Conservation (phyloP, 2,329 filamentous ascomycete species). For the Penicillium paneum region DNA sequence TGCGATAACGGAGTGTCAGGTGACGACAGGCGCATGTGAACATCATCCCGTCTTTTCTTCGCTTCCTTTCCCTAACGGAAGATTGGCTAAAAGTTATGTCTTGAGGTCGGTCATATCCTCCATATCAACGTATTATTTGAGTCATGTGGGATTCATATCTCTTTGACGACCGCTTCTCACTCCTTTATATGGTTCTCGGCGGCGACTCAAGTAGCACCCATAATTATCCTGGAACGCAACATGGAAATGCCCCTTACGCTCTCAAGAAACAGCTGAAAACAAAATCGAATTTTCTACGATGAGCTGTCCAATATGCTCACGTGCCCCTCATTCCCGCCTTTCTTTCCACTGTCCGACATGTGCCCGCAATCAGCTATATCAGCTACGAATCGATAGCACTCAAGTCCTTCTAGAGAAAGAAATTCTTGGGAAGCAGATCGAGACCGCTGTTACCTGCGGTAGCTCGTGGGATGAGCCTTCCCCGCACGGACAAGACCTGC, state of each 20-base stretch:
- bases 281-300: constrained; percentile 44
- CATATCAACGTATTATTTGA: background rate
- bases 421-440: constrained; percentile 45
- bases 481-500: background rate
- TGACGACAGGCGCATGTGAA: constrained; percentile 14
- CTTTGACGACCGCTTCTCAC: background rate
- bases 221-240: constrained; percentile 13
- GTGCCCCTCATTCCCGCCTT: constrained; percentile 54
- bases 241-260: constrained; percentile 23
- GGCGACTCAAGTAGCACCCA: constrained; percentile 19
- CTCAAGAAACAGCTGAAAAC: constrained; percentile 13
- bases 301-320: constrained; percentile 66
- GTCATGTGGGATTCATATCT: constrained; percentile 14
- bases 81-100: constrained; percentile 1
- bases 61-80: background rate
- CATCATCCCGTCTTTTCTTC: constrained; percentile 10
- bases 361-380: constrained; percentile 66
- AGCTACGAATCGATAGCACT: constrained; percentile 59
- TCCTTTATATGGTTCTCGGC: constrained; percentile 15
- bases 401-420: constrained; percentile 63
- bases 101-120: background rate
- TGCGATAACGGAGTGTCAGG: constrained; percentile 17
- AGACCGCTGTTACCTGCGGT: constrained; percentile 24
- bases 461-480: background rate
- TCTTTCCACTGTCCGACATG: constrained; percentile 69